A percentile compares a stretch with the other conserved stretches of the same genome.
Conservation (phyloP, 305 asterid genomes). For the Stenogyne calaminthoides region DNA sequence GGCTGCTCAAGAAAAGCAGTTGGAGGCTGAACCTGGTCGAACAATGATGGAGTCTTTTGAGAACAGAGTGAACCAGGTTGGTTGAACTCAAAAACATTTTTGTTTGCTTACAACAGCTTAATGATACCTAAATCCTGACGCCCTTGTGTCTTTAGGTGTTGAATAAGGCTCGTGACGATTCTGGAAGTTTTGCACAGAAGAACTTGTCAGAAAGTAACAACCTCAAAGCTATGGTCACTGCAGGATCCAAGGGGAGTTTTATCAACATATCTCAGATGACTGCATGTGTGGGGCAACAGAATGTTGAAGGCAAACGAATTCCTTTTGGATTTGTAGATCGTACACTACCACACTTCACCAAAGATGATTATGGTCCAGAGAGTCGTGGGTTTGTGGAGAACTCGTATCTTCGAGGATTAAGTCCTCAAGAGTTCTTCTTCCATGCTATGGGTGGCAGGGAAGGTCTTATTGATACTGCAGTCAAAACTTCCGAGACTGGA, state of each 20-base stretch:
- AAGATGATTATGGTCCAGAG: slow-evolving; percentile 95
- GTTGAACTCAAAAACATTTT: slow-evolving; percentile 1
- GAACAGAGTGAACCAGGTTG: slow-evolving; percentile 97
- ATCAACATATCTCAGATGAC: slow-evolving; percentile 99
- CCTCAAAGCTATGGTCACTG: slow-evolving; percentile 99
- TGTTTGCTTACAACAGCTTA: slow-evolving; percentile 17
- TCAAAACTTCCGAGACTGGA: slow-evolving; percentile 98
- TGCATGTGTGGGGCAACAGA: slow-evolving; percentile 99
- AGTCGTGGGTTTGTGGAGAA: slow-evolving; percentile 99
- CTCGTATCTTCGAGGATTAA: slow-evolving; percentile 93
- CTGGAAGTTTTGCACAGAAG: slow-evolving; percentile 99
- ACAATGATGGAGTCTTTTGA: slow-evolving; percentile 97
- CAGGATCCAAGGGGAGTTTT: slow-evolving; percentile 99
- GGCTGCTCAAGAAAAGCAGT: slow-evolving; percentile 65
- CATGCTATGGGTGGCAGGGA: slow-evolving; percentile 99
- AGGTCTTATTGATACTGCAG: slow-evolving; percentile 99
- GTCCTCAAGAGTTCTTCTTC: slow-evolving; percentile 98
- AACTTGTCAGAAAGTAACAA: slow-evolving; percentile 96
- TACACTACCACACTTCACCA: slow-evolving; percentile 92
- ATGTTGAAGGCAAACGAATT: slow-evolving; percentile 98
- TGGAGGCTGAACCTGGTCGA: slow-evolving; percentile 99
- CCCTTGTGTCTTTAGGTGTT: slow-evolving; percentile 65
- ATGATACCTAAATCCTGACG: slow-evolving; percentile 21
- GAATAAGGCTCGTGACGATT: slow-evolving; percentile 99
- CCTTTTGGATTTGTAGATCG: slow-evolving; percentile 93